Conservation (phyloP, 164 flowering plant genomes). For the Piper betle region DNA sequence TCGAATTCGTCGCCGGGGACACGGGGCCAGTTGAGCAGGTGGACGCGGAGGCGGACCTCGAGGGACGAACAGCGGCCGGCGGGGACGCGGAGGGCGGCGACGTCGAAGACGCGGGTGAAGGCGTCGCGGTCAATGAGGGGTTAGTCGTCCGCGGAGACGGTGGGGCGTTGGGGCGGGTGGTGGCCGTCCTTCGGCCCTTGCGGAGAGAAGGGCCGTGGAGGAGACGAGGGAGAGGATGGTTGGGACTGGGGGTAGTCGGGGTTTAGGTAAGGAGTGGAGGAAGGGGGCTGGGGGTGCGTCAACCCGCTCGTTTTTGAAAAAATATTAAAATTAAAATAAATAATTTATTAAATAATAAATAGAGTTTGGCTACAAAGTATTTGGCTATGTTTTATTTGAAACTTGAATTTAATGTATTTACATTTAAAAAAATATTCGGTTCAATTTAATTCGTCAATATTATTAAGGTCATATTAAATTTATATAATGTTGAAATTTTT, state of each 20-base stretch:
- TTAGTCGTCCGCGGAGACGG: not conserved
- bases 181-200: conserved; percentile 34
- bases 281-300: too few relatives aligned
- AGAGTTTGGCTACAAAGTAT: too few relatives aligned
- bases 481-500: too few relatives aligned
- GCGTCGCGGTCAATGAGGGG: conserved; percentile 26
- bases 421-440: too few relatives aligned
- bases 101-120: conserved; percentile 53
- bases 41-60: conserved; percentile 73
- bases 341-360: too few relatives aligned
- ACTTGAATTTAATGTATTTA: too few relatives aligned
- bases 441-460: too few relatives aligned
- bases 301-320: too few relatives aligned
- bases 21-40: conserved; percentile 90
- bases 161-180: not conserved
- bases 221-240: too few relatives aligned
- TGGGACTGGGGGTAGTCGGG: not conserved
- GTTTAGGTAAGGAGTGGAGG: conserved; percentile 13
- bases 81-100: conserved; percentile 78
- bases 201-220: conserved; percentile 71
- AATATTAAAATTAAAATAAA: too few relatives aligned
- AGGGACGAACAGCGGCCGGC: conserved; percentile 51
- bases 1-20: conserved; percentile 85
- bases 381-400: too few relatives aligned
- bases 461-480: too few relatives aligned